Conservation (phyloP, 441 rosid species). For the Populus hybrid region DNA sequence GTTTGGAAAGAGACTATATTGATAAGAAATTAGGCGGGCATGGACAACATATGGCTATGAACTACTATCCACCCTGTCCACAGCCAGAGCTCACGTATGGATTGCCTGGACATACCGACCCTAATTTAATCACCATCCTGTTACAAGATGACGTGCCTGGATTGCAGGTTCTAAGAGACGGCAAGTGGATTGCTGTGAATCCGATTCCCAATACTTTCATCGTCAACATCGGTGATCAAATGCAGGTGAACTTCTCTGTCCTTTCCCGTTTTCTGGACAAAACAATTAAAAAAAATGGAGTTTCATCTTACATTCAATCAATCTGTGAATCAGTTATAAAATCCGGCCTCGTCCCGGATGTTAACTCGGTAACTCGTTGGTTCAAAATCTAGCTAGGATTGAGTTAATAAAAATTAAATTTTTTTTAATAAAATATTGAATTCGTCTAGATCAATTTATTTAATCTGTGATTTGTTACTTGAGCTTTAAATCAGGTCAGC, state of each 20-base stretch:
- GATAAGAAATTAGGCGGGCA: constrained; percentile 32
- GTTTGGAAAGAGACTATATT: constrained; percentile 34
- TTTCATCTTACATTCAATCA: background rate
- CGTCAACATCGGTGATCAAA: constrained; percentile 36
- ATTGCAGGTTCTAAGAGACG: constrained; percentile 39
- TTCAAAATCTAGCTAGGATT: too few relatives aligned
- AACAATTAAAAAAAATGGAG: background rate
- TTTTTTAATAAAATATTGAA: too few relatives aligned
- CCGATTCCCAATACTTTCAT: constrained; percentile 47
- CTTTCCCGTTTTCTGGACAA: background rate
- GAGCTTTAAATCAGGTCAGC: too few relatives aligned
- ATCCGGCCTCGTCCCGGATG: too few relatives aligned
- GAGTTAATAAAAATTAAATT: too few relatives aligned
- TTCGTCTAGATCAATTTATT: too few relatives aligned
- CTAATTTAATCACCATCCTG: constrained; percentile 42
- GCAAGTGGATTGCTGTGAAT: constrained; percentile 45
- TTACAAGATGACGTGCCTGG: constrained; percentile 50
- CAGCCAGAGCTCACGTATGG: constrained; percentile 53
- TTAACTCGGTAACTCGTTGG: too few relatives aligned
- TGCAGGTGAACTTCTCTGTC: constrained; percentile 30
- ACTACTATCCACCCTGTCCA: constrained; percentile 57
- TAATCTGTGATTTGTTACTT: too few relatives aligned
- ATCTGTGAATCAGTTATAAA: too few relatives aligned
- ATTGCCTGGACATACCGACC: constrained; percentile 49
- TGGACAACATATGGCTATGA: constrained; percentile 57